Evolutionary conservation across 495 filamentous ascomycete genomes (phyloP).

Genomic region (Umbilicaria muhlenbergii): DNA sequence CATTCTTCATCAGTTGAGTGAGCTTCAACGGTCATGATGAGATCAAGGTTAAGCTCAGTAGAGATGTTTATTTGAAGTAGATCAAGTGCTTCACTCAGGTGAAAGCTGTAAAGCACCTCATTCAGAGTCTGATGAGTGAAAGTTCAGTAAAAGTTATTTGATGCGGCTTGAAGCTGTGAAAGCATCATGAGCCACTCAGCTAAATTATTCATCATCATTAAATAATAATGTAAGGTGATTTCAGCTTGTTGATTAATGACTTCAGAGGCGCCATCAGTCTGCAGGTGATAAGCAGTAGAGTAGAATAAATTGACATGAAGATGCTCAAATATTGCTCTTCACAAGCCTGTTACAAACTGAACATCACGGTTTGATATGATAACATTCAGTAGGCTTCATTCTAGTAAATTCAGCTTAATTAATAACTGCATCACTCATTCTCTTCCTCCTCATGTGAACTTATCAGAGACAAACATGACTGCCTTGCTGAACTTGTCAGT

Average conservation of each 20-base stretch:
- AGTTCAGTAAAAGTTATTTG: background rate
- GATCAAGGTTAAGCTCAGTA: too few relatives aligned
- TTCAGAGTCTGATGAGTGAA: background rate
- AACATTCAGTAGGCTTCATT: background rate
- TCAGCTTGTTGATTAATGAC: slow-evolving; percentile 7
- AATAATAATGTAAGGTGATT: background rate
- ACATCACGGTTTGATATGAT: background rate
- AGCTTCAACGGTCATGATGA: too few relatives aligned
- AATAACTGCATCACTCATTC: too few relatives aligned
- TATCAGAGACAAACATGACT: too few relatives aligned
- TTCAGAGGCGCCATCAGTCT: slow-evolving; percentile 10
- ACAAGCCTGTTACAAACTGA: background rate
- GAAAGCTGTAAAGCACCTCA: background rate
- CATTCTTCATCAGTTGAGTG: too few relatives aligned
- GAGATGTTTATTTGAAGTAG: too few relatives aligned
- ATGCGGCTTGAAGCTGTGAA: background rate
- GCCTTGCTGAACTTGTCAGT: too few relatives aligned
- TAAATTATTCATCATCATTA: too few relatives aligned
- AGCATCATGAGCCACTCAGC: background rate
- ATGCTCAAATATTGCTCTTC: background rate
- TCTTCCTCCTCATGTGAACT: too few relatives aligned
- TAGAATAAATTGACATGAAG: background rate
- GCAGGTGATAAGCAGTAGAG: slow-evolving; percentile 7
- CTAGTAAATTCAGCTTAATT: too few relatives aligned
- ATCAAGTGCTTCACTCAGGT: background rate